Percentiles rank a stretch among this genome's conserved stretches.
phyloP scores from a whole-genome alignment of 179 eudicot species.

The Spinacia oleracea region DNA sequence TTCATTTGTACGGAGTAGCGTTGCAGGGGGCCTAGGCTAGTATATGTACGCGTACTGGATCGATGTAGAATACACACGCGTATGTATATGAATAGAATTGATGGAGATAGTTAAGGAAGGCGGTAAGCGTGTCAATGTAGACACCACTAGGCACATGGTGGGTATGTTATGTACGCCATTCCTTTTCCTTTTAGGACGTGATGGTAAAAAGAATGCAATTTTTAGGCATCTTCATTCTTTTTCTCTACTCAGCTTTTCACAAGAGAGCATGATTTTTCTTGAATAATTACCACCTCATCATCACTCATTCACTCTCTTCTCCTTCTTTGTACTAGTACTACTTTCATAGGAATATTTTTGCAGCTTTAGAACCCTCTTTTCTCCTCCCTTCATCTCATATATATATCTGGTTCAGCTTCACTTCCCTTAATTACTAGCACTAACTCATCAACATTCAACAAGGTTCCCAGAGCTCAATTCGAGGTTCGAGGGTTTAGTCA shows the following conservation, averaged over 20 bases:
- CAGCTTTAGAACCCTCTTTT: constrained; percentile 26
- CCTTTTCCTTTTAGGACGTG: constrained; percentile 37
- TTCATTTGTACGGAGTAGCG: no score
- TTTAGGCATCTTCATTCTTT: constrained; percentile 33
- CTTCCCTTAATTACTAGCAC: background rate
- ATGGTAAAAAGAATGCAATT: constrained; percentile 28
- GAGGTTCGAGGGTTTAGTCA: background rate
- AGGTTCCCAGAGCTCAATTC: background rate
- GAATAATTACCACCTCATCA: constrained; percentile 28
- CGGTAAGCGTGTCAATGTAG: constrained; percentile 23
- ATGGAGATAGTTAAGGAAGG: no score
- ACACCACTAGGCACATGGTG: constrained; percentile 36
- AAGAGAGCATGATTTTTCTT: constrained; percentile 30
- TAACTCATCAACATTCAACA: background rate
- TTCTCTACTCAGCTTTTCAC: constrained; percentile 18
- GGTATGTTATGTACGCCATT: constrained; percentile 34
- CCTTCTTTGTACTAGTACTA: constrained; percentile 1
- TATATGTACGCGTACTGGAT: background rate
- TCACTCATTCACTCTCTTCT: background rate
- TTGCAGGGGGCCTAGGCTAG: constrained; percentile 7
- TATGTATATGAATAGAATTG: background rate
- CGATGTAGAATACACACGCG: background rate
- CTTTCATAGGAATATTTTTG: constrained; percentile 21
- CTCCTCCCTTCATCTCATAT: background rate
- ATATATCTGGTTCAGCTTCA: background rate